phyloP scores from a whole-genome alignment of 768 basidiomycete genomes.

The Albatrellus ellisii region DNA sequence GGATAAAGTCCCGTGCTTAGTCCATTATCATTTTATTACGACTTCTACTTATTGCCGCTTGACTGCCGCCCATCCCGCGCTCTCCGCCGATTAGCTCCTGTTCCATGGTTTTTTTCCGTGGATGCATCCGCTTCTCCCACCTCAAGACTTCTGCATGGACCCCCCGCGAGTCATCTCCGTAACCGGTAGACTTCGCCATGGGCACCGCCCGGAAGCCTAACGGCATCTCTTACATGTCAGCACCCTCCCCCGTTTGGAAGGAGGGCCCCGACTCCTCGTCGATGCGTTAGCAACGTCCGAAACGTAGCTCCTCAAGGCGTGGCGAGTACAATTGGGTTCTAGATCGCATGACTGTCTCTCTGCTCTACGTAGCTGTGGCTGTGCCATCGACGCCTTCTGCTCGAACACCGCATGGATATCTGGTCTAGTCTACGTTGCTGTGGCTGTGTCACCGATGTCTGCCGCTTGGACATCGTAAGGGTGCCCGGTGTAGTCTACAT shows the following conservation, averaged over 20 bases:
- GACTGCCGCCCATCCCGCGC: background rate
- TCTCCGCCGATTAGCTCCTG: background rate
- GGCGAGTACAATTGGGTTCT: background rate
- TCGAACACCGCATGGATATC: too few relatives aligned
- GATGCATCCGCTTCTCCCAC: background rate
- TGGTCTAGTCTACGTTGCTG: background rate
- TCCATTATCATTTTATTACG: background rate
- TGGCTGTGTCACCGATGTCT: background rate
- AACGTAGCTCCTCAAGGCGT: background rate
- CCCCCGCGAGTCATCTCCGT: background rate
- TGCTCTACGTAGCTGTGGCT: background rate
- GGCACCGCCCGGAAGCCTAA: background rate
- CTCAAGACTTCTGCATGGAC: background rate
- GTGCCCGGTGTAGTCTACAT: background rate
- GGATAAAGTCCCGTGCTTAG: background rate
- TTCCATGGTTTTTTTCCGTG: background rate
- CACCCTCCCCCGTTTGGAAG: background rate
- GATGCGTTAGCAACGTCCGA: background rate
- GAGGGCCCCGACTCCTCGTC: background rate
- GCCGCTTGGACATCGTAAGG: too few relatives aligned
- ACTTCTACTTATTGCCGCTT: background rate
- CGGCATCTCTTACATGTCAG: background rate
- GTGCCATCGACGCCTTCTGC: background rate
- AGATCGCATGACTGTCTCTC: too few relatives aligned
- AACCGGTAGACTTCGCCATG: background rate